Percentiles rank a stretch among this genome's conserved stretches.
Conservation (phyloP, 1,139 yeast genomes). For the Kurtzmaniella quercitrusa region DNA sequence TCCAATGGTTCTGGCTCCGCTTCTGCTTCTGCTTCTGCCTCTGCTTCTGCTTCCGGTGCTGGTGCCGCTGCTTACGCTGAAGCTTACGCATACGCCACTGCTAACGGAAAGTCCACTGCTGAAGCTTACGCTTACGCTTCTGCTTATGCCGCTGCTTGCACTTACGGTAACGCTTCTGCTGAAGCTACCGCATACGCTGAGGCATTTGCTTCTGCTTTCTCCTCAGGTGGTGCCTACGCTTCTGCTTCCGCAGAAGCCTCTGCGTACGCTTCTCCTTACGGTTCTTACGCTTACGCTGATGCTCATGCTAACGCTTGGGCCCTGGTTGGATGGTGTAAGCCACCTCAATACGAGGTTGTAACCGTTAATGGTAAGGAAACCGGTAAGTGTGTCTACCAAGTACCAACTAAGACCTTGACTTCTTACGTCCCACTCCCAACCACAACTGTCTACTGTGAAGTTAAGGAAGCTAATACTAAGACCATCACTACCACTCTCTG, state of each 20-base stretch:
- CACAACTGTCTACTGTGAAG: not conserved
- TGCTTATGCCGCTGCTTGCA: not conserved
- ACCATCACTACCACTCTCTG: not conserved
- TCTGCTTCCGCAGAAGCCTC: not conserved
- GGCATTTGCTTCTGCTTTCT: not conserved
- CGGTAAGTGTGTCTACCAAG: not conserved
- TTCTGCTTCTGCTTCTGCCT: not conserved
- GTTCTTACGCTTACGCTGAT: not conserved
- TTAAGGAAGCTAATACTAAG: not conserved
- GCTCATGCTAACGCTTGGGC: not conserved
- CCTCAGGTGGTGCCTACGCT: not conserved
- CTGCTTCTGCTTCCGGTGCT: not conserved
- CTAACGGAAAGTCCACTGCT: not conserved
- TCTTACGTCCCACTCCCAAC: constrained; percentile 1
- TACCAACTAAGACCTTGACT: not conserved
- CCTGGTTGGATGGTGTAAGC: not conserved
- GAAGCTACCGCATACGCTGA: not conserved
- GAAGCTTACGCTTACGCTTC: not conserved
- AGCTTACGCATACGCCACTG: not conserved
- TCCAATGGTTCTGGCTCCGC: not conserved
- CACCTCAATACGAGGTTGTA: not conserved
- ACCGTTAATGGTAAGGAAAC: not conserved
- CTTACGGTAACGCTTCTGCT: not conserved
- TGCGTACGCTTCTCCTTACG: not conserved
- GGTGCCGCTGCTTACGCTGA: not conserved